These are phyloP conservation scores for Favolaschia claudopus DNA, from an alignment of 768 basidiomycete genomes.

Conservation along the genomic window DNA sequence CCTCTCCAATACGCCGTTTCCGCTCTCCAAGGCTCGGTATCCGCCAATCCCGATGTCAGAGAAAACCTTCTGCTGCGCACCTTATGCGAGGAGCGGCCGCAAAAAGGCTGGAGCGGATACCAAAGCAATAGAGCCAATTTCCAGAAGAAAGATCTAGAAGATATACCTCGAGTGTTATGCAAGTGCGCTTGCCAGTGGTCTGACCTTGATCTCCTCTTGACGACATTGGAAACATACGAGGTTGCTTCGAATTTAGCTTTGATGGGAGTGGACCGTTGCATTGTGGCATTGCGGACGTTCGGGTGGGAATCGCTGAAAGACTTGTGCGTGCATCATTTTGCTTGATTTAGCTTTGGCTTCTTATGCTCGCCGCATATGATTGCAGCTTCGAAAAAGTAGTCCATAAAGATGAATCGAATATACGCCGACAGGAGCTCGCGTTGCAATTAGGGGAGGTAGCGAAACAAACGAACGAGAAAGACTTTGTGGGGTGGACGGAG, in stretches of 20 bases:
- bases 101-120: no score
- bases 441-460: background rate
- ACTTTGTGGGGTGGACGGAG: background rate
- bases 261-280: background rate
- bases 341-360: background rate
- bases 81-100: no score
- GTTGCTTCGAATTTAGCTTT: background rate
- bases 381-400: background rate
- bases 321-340: background rate
- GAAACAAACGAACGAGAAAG: background rate
- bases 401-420: background rate
- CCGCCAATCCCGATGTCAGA: no score
- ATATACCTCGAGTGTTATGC: background rate
- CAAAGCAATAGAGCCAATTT: no score
- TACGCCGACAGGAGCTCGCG: background rate
- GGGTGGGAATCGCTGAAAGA: constrained; percentile 5
- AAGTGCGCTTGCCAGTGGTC: constrained; percentile 3
- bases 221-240: background rate
- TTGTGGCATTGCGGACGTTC: background rate
- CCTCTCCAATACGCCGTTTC: no score
- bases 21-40: no score
- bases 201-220: background rate
- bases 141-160: background rate
- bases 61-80: no score
- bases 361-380: background rate